Base-by-base conservation (phyloP, 2,329 filamentous ascomycete genomes). In the Cordyceps javanica region DNA sequence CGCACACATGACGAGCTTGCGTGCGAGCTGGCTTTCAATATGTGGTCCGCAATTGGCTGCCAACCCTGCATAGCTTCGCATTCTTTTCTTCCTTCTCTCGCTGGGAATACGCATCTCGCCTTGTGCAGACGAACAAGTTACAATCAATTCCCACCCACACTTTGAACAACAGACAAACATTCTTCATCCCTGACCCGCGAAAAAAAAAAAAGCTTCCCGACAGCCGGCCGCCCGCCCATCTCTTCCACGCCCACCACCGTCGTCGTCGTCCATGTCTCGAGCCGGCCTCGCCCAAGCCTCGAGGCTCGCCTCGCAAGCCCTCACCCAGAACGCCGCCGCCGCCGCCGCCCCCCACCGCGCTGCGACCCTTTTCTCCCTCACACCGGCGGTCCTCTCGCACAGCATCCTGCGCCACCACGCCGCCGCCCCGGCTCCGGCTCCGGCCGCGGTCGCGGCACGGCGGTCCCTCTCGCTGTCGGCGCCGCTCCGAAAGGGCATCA, bases 401-500 rank as follows among this genome's bases (percentile, higher is more conserved):
- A 30, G 19, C 61, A 5, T 13, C 16, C n/a, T n/a, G n/a, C n/a
- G n/a, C n/a, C n/a, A n/a, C n/a, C n/a, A n/a, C n/a, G n/a, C n/a
- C n/a, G n/a, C n/a, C n/a, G n/a, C n/a, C n/a, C n/a, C n/a, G n/a
- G n/a, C n/a, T n/a, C n/a, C n/a, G n/a, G n/a, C n/a, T n/a, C n/a
- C n/a, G n/a, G n/a, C n/a, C n/a, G n/a, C n/a, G n/a, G n/a, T n/a
- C n/a, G 19, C 26, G 34, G 32, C 54, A 3, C 58, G 36, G 36
- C 67, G 64, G 38, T 60, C 60, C 44, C 69, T 75, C 60, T 70
- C 69, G 23, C 66, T 69, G 30, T 67, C 67, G 11, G 32, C 65
- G 21, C 52, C 60, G n/a, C 54, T 62, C 64, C 75, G 80, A 65
- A 56, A 56, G 19, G 82, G 82, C 60, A 78, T 87, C 64, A 81